Evolutionary conservation across 2,329 filamentous ascomycete species (phyloP).

Genomic region (Alternaria arbusti): DNA sequence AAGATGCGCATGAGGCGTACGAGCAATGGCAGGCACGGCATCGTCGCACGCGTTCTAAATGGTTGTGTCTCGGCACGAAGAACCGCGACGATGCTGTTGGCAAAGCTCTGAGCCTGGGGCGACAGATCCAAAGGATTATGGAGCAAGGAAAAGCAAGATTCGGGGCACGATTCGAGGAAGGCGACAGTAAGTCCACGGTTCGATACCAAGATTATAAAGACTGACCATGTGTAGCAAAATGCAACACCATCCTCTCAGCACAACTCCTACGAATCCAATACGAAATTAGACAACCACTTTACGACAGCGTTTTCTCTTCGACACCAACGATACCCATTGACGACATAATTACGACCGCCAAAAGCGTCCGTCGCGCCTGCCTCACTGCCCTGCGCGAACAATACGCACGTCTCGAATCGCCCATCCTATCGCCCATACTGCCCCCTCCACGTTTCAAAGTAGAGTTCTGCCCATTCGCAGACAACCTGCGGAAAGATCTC

Average conservation of each 20-base stretch:
- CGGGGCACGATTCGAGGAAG: constrained; percentile 39
- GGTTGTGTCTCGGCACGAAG: constrained; percentile 33
- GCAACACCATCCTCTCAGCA: constrained; percentile 38
- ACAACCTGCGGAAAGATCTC: constrained; percentile 36
- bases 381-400: constrained; percentile 39
- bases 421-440: constrained; percentile 26
- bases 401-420: constrained; percentile 32
- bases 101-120: constrained; percentile 36
- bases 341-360: constrained; percentile 39
- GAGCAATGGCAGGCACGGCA: constrained; percentile 36
- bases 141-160: constrained; percentile 35
- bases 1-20: constrained; percentile 42
- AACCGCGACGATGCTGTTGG: constrained; percentile 35
- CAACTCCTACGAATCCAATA: constrained; percentile 44
- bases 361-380: constrained; percentile 41
- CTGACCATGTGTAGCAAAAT: constrained; percentile 36
- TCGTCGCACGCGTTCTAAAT: constrained; percentile 27
- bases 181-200: constrained; percentile 33
- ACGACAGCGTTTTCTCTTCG: constrained; percentile 34
- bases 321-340: constrained; percentile 31
- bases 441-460: constrained; percentile 46
- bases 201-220: neutral
- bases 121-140: constrained; percentile 33
- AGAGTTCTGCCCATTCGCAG: constrained; percentile 41
- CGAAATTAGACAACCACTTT: constrained; percentile 39